Base-by-base conservation (phyloP, 345 rosid genomes). In the Ceriops decandra region DNA sequence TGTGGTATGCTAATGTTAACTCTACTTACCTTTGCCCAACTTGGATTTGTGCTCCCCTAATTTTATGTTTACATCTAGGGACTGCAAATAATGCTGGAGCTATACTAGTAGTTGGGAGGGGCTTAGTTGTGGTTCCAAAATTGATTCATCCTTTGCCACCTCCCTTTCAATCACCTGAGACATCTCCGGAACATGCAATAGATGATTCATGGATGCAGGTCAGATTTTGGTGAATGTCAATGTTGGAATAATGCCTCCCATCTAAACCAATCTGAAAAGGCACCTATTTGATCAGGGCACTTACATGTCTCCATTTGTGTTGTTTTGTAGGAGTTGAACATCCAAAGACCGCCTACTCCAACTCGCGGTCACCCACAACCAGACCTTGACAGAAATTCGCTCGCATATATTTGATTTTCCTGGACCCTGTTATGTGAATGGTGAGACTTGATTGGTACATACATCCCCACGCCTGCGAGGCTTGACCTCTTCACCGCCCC, bases 31-130 rank as follows among this genome's bases (percentile, higher is more conserved):
- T 62, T 52, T n/a, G 33, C 4, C 5, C 5, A 24, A 13, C 7
- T n/a, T 28, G 6, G 0, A 24, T 31, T 59, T 31, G 7, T 63
- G 35, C 9, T 21, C 24, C 28, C 69, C 74, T 73, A 64, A 83
- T 57, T 57, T 32, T 6, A 63, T 64, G 31, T 74, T 47, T 76
- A 51, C 24, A 66, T 60, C 66, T 72, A 95, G 99, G 99, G 71
- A 95, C 97, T 67, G 99, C 99, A 19, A 95, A 95, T 82, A 95
- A 91, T 79, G 99, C 99, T 31, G 99, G 99, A 80, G 99, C 99
- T 63, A 85, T 95, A 85, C 81, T 95, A 63, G 99, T 91, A 33
- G 87, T 91, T 36, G 99, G 99, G 62, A 84, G 99, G 74, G 98
- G 98, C 69, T 83, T 95, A 77, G 99, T 95, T 60, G 79, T 95